Percentiles rank a stretch among this genome's conserved stretches.
phyloP scores from a whole-genome alignment of 768 basidiomycete species.

The Suillus paluster region DNA sequence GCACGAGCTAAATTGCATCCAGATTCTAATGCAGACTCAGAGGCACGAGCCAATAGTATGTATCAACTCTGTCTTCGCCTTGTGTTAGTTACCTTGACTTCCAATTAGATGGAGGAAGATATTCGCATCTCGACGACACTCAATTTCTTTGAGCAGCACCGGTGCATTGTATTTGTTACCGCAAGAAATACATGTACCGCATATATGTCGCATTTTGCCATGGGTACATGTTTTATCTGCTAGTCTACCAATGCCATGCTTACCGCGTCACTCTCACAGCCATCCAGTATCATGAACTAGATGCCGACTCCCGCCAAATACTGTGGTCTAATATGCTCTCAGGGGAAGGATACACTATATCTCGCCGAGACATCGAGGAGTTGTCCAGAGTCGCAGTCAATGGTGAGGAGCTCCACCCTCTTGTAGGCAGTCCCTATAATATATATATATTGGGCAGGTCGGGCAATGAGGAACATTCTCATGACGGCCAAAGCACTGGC shows the following conservation, averaged over 20 bases:
- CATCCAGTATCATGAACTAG: constrained; percentile 1
- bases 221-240: neutral
- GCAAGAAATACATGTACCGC: neutral
- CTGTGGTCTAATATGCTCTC: constrained; percentile 5
- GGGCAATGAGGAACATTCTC: constrained; percentile 4
- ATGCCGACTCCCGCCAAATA: neutral
- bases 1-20: neutral
- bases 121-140: neutral
- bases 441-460: neutral
- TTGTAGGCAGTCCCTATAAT: neutral
- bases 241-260: neutral
- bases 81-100: neutral
- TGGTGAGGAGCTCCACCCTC: neutral
- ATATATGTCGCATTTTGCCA: constrained; percentile 2
- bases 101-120: neutral
- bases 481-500: neutral
- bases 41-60: constrained; percentile 3
- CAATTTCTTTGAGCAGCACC: constrained; percentile 4
- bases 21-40: constrained; percentile 6
- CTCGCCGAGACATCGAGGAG: constrained; percentile 5
- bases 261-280: neutral
- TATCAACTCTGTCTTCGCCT: neutral
- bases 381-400: constrained; percentile 1
- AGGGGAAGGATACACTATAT: neutral
- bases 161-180: constrained; percentile 5